Evolutionary conservation across 2,329 filamentous ascomycete genomes (phyloP).

Genomic region (Apiospora phragmitis): DNA sequence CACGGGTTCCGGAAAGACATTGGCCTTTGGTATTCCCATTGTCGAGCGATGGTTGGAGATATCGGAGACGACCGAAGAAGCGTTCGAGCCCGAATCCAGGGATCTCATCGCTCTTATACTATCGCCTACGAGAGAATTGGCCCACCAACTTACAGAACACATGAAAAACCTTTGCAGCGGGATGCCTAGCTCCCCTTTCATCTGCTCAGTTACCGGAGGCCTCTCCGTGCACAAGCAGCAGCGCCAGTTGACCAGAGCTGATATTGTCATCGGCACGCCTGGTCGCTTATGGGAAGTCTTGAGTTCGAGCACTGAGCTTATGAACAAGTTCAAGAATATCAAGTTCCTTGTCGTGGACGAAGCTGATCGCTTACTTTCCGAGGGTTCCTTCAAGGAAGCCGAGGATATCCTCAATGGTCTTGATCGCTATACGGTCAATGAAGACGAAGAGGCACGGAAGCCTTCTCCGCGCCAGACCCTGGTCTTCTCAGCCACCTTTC

Average conservation of each 20-base stretch:
- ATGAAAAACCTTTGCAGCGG: constrained; percentile 71
- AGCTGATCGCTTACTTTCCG: constrained; percentile 86
- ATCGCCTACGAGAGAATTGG: constrained; percentile 89
- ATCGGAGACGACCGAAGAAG: constrained; percentile 37
- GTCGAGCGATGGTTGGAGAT: constrained; percentile 73
- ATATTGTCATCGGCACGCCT: constrained; percentile 92
- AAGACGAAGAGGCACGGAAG: constrained; percentile 48
- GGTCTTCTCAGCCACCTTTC: constrained; percentile 95
- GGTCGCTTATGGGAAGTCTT: constrained; percentile 94
- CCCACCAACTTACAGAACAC: constrained; percentile 86
- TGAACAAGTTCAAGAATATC: constrained; percentile 70
- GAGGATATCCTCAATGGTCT: constrained; percentile 83
- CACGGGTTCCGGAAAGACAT: constrained; percentile 93
- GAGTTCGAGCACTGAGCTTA: constrained; percentile 69
- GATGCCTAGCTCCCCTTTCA: constrained; percentile 61
- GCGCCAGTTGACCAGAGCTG: constrained; percentile 76
- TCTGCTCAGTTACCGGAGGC: constrained; percentile 91
- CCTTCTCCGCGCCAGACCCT: constrained; percentile 72
- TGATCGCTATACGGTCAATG: constrained; percentile 63
- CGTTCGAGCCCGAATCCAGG: constrained; percentile 31
- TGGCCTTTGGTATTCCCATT: constrained; percentile 93
- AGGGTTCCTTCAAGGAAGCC: constrained; percentile 93
- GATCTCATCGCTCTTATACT: constrained; percentile 76
- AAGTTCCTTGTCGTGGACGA: constrained; percentile 90
- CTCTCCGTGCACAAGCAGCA: constrained; percentile 95